Evolutionary conservation across 2,329 filamentous ascomycete genomes (phyloP).

Genomic region (Balansia obtecta): DNA sequence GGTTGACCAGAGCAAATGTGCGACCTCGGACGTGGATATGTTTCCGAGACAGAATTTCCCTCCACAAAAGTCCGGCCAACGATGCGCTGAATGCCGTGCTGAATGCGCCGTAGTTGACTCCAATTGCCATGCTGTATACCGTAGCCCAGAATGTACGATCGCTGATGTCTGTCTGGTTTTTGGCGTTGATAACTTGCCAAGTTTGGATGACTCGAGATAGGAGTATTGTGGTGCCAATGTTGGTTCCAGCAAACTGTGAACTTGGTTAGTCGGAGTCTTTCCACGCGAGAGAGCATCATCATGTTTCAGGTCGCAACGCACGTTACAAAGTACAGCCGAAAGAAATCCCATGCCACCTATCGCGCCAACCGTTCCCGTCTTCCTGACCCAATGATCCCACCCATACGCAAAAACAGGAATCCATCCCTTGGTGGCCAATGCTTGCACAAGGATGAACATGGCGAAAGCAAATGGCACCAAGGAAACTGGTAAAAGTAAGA

Average conservation of each 20-base stretch:
- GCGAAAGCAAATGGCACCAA: slow-evolving; percentile 59
- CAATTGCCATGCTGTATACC: slow-evolving; percentile 62
- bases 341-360: slow-evolving; percentile 64
- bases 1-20: slow-evolving; percentile 57
- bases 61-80: slow-evolving; percentile 59
- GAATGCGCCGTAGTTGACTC: slow-evolving; percentile 65
- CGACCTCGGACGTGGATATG: slow-evolving; percentile 50
- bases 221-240: slow-evolving; percentile 65
- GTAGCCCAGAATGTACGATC: slow-evolving; percentile 61
- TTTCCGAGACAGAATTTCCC: slow-evolving; percentile 56
- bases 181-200: slow-evolving; percentile 48
- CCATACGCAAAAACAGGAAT: slow-evolving; percentile 60
- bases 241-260: slow-evolving; percentile 58
- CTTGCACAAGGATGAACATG: slow-evolving; percentile 67
- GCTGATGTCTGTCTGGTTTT: slow-evolving; percentile 35
- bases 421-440: slow-evolving; percentile 62
- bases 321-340: slow-evolving; percentile 59
- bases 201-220: slow-evolving; percentile 57
- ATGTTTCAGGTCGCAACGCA: slow-evolving; percentile 27
- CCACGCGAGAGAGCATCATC: neutral
- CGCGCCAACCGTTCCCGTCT: slow-evolving; percentile 54
- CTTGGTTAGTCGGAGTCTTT: neutral
- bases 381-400: slow-evolving; percentile 61
- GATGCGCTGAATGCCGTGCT: slow-evolving; percentile 61
- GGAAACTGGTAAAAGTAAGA: slow-evolving; percentile 52